These are phyloP conservation scores for Tilletia caries DNA, from an alignment of 1,284 basidiomycete genomes.

Conservation along the genomic window DNA sequence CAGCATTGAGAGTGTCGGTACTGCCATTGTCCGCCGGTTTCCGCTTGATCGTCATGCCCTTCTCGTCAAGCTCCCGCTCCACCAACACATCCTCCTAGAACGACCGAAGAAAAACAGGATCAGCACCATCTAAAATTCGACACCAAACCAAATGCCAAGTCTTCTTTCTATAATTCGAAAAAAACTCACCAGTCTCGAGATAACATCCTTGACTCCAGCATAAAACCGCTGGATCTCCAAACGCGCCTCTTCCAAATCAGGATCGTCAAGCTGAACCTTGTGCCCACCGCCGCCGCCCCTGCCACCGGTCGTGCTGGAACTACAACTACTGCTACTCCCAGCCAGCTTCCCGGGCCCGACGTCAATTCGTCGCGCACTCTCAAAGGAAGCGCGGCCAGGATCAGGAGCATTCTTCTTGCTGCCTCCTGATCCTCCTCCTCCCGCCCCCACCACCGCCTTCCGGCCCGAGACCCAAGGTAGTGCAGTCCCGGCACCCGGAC, in stretches of 20 bases:
- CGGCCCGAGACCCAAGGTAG: not conserved
- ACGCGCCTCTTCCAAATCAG: slow-evolving; percentile 27
- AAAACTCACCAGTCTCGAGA: slow-evolving; percentile 12
- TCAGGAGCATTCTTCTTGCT: not conserved
- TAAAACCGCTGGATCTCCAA: slow-evolving; percentile 46
- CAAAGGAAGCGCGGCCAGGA: not conserved
- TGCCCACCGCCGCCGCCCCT: slow-evolving; percentile 16
- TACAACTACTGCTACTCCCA: too few relatives aligned
- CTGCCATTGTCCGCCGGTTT: not conserved
- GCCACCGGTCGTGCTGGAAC: not conserved
- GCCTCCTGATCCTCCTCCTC: too few relatives aligned
- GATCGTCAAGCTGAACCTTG: not conserved
- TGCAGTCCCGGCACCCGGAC: not conserved
- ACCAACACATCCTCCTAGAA: slow-evolving; percentile 37
- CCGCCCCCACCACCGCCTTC: not conserved
- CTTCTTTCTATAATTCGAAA: not conserved
- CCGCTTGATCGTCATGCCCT: slow-evolving; percentile 33
- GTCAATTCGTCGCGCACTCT: not conserved
- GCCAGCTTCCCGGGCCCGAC: too few relatives aligned
- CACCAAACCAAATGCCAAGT: slow-evolving; percentile 11
- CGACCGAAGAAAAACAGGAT: too few relatives aligned
- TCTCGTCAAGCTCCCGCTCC: slow-evolving; percentile 40
- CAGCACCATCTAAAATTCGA: too few relatives aligned
- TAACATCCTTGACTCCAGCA: slow-evolving; percentile 33
- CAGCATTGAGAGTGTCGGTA: not conserved